Conservation (phyloP, 2,329 filamentous ascomycete species). For the Didymella arachidicola region DNA sequence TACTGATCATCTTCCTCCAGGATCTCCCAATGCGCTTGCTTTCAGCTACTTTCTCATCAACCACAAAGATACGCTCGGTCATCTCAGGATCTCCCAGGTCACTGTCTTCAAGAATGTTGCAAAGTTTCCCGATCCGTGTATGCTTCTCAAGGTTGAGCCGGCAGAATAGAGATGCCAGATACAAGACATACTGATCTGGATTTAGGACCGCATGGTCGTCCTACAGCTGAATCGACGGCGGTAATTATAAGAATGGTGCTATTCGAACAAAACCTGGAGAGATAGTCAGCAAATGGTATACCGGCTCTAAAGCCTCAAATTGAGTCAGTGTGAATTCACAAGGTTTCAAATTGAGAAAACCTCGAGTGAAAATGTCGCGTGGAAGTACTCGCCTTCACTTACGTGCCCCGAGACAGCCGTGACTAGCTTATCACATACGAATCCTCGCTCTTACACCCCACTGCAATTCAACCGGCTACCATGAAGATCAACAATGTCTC, state of each 20-base stretch:
- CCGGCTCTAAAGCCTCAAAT: neutral
- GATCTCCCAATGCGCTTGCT: slow-evolving; percentile 16
- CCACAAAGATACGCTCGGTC: slow-evolving; percentile 17
- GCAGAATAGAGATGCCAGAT: neutral
- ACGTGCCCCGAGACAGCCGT: neutral
- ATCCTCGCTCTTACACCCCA: neutral
- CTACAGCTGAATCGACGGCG: neutral
- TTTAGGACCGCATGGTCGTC: too few relatives aligned
- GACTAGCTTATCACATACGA: neutral
- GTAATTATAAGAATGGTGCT: neutral
- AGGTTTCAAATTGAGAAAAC: neutral
- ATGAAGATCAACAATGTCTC: slow-evolving; percentile 1
- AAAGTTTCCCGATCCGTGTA: slow-evolving; percentile 10
- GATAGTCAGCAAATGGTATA: neutral
- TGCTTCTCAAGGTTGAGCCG: slow-evolving; percentile 12
- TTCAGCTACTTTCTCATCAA: slow-evolving; percentile 19
- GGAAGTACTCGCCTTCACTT: neutral
- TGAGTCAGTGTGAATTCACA: neutral
- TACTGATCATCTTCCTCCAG: neutral
- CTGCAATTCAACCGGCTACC: neutral
- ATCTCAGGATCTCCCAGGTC: slow-evolving; percentile 13
- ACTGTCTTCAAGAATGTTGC: slow-evolving; percentile 12
- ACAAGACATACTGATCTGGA: neutral
- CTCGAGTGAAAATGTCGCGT: neutral
- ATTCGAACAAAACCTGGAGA: neutral